phyloP scores from a whole-genome alignment of 331 rosid species.

The Phaseolus coccineus region DNA sequence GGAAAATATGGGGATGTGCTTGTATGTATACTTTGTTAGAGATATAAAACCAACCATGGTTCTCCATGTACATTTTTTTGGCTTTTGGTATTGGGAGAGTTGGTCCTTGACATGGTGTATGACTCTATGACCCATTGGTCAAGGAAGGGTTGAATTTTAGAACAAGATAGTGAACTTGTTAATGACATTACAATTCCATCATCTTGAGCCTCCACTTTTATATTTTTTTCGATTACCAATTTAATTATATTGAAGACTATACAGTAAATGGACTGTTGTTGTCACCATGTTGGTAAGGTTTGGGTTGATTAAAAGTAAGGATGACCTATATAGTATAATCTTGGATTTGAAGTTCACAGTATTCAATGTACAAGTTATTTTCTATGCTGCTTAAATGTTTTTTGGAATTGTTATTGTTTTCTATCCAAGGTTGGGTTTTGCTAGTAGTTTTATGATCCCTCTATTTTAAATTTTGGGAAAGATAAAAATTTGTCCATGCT shows the following conservation, averaged over 20 bases:
- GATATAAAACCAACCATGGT: background rate
- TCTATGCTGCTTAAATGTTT: background rate
- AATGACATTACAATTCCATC: background rate
- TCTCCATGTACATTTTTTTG: background rate
- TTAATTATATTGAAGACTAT: background rate
- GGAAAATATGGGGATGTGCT: conserved; percentile 21
- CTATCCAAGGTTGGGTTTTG: background rate
- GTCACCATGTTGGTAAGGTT: background rate
- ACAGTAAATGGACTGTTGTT: background rate
- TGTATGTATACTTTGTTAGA: background rate
- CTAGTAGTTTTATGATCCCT: conserved; percentile 3
- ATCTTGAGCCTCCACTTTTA: background rate
- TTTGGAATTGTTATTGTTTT: background rate
- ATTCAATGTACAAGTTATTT: background rate
- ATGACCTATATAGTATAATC: background rate
- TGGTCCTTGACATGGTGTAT: background rate
- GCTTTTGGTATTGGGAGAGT: conserved; percentile 16
- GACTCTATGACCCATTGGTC: conserved; percentile 2
- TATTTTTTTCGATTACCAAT: background rate
- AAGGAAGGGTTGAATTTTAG: background rate
- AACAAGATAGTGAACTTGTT: background rate
- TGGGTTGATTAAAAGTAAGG: conserved; percentile 9
- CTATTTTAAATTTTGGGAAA: background rate
- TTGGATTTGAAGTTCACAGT: background rate
- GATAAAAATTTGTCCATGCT: background rate